Percentiles rank a stretch among this genome's conserved stretches.
These are phyloP conservation scores for Luffa acutangula DNA, from an alignment of 306 rosid genomes.

Conservation along the genomic window DNA sequence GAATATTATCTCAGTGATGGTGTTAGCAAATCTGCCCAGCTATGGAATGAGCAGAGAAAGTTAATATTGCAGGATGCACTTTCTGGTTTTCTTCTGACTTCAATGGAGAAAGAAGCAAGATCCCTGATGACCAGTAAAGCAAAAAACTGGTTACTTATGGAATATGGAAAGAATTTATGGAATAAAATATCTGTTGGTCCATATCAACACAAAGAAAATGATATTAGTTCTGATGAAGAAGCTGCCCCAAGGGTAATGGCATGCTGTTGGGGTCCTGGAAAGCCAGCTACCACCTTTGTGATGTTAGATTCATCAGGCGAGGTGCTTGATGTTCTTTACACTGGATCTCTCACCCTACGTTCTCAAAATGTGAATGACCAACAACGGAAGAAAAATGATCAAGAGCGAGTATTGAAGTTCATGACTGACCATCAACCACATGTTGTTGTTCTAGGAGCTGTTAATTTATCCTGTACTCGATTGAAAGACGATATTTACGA, in stretches of 20 bases:
- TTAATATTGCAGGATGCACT: slow-evolving; percentile 81
- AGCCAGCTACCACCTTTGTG: slow-evolving; percentile 89
- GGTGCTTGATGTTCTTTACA: slow-evolving; percentile 81
- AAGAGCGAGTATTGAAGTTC: slow-evolving; percentile 88
- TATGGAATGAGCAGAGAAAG: slow-evolving; percentile 98
- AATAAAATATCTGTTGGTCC: slow-evolving; percentile 89
- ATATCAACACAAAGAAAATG: slow-evolving; percentile 85
- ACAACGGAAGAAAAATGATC: slow-evolving; percentile 86
- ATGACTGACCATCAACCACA: slow-evolving; percentile 99
- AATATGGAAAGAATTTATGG: slow-evolving; percentile 85
- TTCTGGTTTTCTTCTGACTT: slow-evolving; percentile 71
- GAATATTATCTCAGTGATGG: slow-evolving; percentile 90
- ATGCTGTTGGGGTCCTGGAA: slow-evolving; percentile 98
- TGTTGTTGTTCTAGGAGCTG: slow-evolving; percentile 93
- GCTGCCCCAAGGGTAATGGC: slow-evolving; percentile 98
- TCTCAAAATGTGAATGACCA: slow-evolving; percentile 76
- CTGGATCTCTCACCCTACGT: slow-evolving; percentile 76
- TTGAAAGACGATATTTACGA: slow-evolving; percentile 91
- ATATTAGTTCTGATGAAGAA: slow-evolving; percentile 70
- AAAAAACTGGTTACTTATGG: slow-evolving; percentile 70
- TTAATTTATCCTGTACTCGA: slow-evolving; percentile 79
- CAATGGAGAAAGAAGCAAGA: slow-evolving; percentile 96
- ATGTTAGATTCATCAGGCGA: slow-evolving; percentile 97
- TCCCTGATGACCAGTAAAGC: slow-evolving; percentile 60
- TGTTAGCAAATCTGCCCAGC: slow-evolving; percentile 93